These are phyloP conservation scores for Nannochloris sp. DNA, from an alignment of 139 green algal genomes.

Conservation along the genomic window DNA sequence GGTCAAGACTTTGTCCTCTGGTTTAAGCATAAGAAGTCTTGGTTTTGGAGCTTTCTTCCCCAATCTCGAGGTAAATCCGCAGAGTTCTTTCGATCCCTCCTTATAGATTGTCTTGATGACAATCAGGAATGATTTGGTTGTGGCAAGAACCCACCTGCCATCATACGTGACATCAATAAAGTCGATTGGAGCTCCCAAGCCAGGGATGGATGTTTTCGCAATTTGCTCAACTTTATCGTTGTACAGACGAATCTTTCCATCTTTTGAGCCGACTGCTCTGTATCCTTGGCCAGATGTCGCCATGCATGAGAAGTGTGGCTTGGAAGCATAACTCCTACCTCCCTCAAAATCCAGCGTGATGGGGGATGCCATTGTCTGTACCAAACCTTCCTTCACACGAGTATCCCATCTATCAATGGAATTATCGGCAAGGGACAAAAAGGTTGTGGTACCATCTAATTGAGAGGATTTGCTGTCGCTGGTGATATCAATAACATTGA, in stretches of 20 bases:
- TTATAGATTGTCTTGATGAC: constrained; percentile 79
- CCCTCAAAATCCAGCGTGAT: constrained; percentile 42
- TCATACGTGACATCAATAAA: constrained; percentile 86
- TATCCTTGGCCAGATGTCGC: constrained; percentile 71
- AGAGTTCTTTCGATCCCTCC: constrained; percentile 39
- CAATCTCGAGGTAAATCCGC: constrained; percentile 65
- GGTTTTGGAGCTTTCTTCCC: constrained; percentile 54
- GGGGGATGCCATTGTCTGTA: constrained; percentile 40
- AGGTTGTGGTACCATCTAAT: constrained; percentile 57
- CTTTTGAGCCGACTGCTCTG: constrained; percentile 74
- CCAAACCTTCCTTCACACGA: constrained; percentile 46
- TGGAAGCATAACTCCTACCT: constrained; percentile 83
- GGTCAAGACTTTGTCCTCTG: constrained; percentile 49
- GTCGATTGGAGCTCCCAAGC: constrained; percentile 82
- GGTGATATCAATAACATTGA: constrained; percentile 64
- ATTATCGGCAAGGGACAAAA: constrained; percentile 86
- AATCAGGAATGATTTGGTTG: constrained; percentile 88
- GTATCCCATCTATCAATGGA: constrained; percentile 75
- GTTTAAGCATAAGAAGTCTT: constrained; percentile 78
- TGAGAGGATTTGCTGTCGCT: constrained; percentile 66
- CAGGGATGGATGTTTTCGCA: constrained; percentile 81
- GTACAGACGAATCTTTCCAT: constrained; percentile 87
- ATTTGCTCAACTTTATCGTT: constrained; percentile 62
- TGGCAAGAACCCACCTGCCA: constrained; percentile 81
- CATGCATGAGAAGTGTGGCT: constrained; percentile 69